Evolutionary conservation across 495 filamentous ascomycete species (phyloP).

Genomic region (Annulohypoxylon nitens): DNA sequence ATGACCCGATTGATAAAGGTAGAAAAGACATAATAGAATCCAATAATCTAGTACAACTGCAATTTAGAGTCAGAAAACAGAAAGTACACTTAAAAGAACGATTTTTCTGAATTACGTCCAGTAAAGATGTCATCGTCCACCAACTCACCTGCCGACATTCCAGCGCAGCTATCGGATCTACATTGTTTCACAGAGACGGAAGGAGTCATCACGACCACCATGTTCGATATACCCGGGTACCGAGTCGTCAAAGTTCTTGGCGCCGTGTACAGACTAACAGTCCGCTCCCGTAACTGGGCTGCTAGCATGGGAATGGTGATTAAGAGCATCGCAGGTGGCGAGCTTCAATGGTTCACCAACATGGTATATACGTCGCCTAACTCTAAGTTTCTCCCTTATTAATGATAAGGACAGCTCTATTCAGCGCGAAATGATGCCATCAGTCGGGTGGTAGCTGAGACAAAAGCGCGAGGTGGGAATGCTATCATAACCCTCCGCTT

Average conservation of each 20-base stretch:
- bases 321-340: constrained; percentile 67
- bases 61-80: not conserved
- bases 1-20: not conserved
- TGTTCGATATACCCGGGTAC: constrained; percentile 68
- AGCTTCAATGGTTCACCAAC: constrained; percentile 69
- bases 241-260: constrained; percentile 69
- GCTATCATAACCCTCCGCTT: constrained; percentile 70
- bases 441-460: constrained; percentile 67
- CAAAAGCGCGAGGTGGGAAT: constrained; percentile 69
- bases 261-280: constrained; percentile 70
- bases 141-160: constrained; percentile 46
- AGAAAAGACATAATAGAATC: constrained; percentile 3
- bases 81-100: not conserved
- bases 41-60: not conserved
- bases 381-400: constrained; percentile 53
- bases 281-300: constrained; percentile 66
- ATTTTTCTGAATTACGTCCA: not conserved
- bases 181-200: constrained; percentile 72
- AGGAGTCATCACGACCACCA: constrained; percentile 67
- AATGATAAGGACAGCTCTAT: constrained; percentile 57
- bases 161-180: constrained; percentile 55
- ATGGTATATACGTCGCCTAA: constrained; percentile 48
- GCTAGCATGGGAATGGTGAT: constrained; percentile 60
- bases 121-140: constrained; percentile 21
- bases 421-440: constrained; percentile 68